Base-by-base conservation (phyloP, 2,329 filamentous ascomycete species). In the Pseudogymnoascus sp. region DNA sequence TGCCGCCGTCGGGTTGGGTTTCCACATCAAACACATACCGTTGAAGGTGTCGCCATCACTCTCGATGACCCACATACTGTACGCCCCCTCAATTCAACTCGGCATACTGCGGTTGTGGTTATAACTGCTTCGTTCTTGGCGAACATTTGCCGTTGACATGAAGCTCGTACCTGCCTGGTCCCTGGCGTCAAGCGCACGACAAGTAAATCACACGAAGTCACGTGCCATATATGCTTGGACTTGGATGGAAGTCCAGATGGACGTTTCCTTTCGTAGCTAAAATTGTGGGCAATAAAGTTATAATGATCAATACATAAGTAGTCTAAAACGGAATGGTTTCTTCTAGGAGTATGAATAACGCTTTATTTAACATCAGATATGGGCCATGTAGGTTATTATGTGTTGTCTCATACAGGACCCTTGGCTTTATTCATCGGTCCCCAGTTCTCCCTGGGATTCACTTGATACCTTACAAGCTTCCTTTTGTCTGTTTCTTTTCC, bases 381-480 rank as follows among this genome's bases (percentile, higher is more conserved):
- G 47, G 47, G 5, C 15, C 15, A 6, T 54, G 29, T 54, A 21
- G 15, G 17, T 24, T 54, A 5, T 33, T 54, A 33, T 54, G 29
- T 54, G n/a, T 15, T 35, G 47, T 54, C 47, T 54, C 24, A 54
- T 10, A 2, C n/a, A 21, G 57, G 63, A 4, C 68, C 71, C 54
- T 67, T 71, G 4, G 71, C 71, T 5, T 69, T 64, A 61, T 68
- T 70, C 71, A 73, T 73, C 7, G 94, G 94, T 0, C 94, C 94
- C 94, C 94, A 99, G 73, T 97, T 94, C 70, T 91, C 87, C 63
- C 88, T 80, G 50, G 94, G 94, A 71, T 97, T 97, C 64, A 87
- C 77, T 77, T 96, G 94, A 74, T 97, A 99, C 65, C 93, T 81
- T 60, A 95, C 85, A 50, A 95, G 79, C 66, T 86, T 88, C 71